Evolutionary conservation across 2,329 filamentous ascomycete species (phyloP), one percentile per base, ranked within the genome.

Genomic region (Fusarium robinianum): DNA sequence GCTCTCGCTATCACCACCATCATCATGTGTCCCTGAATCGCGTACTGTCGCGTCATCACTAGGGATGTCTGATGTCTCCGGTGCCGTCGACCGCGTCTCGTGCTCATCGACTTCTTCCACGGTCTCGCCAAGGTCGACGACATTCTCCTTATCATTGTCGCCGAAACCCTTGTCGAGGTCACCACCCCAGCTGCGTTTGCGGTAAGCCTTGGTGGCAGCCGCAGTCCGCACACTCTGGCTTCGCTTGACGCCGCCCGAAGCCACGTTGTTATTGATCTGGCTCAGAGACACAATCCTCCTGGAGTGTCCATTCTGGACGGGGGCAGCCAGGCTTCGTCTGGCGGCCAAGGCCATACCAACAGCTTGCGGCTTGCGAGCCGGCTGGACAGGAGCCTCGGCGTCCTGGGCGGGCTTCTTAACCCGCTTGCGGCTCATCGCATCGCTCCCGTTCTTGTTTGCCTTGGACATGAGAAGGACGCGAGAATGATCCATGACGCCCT

Each of bases 401-500:
- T 58, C 58, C 6, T 49, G 58, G n/a, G 49, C 51, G 6, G 68
- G 65, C 46, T 74, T 76, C 58, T 74, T 71, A 46, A 75, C 67
- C 6, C 80, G 73, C 67, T 83, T 83, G 36, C 79, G 77, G 64
- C 70, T 81, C 79, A 83, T 82, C 48, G 73, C 70, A 39, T 82
- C 79, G 8, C 74, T 69, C 8, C 70, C 70, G 29, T 46, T 53
- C 58, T 74, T 75, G 55, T 67, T 72, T 4, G 79, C 72, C 71
- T 88, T 85, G 55, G 83, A 76, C 74, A 94, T 87, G 45, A 97
- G 80, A n/a, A 96, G 77, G 17, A 92, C 84, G 6, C 92, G 87
- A 14, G 92, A 96, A 66, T 97, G 92, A 60, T 97, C 91, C 72
- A 99, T 95, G 51, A 97, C 89, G 17, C 92, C 91, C 55, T 97